phyloP scores from a whole-genome alignment of 176 grass and related monocot genomes.

The Themeda triandra region DNA sequence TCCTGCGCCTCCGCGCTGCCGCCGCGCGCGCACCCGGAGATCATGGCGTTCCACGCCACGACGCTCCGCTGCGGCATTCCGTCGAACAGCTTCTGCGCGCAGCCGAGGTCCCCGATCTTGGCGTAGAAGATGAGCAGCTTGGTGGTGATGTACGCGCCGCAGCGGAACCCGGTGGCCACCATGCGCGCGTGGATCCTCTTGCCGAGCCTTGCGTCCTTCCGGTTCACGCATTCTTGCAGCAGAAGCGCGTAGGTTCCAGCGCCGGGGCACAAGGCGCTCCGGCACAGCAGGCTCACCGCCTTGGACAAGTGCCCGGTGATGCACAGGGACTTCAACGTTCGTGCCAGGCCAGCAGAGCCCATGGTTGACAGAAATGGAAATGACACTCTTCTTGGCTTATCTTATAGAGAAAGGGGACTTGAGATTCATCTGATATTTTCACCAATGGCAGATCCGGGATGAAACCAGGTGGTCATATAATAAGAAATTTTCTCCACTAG shows the following conservation, averaged over 20 bases:
- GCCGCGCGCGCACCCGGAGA: slow-evolving; percentile 42
- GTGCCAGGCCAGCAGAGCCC: slow-evolving; percentile 16
- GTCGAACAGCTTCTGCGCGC: slow-evolving; percentile 42
- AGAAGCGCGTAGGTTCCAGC: slow-evolving; percentile 32
- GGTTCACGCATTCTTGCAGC: slow-evolving; percentile 48
- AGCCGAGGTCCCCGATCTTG: slow-evolving; percentile 41
- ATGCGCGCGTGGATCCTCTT: slow-evolving; percentile 61
- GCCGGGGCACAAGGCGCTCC: slow-evolving; percentile 1
- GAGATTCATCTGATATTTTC: background rate
- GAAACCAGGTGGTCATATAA: no score
- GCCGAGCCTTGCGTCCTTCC: slow-evolving; percentile 41
- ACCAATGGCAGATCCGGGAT: background rate
- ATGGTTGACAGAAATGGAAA: background rate
- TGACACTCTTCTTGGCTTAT: background rate
- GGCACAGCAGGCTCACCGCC: slow-evolving; percentile 40
- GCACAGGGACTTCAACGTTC: slow-evolving; percentile 33
- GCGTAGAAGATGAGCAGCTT: slow-evolving; percentile 53
- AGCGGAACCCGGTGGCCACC: slow-evolving; percentile 33
- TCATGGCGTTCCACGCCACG: slow-evolving; percentile 53
- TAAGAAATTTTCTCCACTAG: background rate
- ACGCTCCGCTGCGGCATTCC: slow-evolving; percentile 33
- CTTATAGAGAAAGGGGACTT: background rate
- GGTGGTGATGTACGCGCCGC: slow-evolving; percentile 27
- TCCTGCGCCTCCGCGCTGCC: background rate
- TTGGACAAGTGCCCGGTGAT: slow-evolving; percentile 33